Evolutionary conservation across 805 yeast genomes (phyloP), one percentile per base, ranked within the genome.

Genomic region (Candida qinlingensis): DNA sequence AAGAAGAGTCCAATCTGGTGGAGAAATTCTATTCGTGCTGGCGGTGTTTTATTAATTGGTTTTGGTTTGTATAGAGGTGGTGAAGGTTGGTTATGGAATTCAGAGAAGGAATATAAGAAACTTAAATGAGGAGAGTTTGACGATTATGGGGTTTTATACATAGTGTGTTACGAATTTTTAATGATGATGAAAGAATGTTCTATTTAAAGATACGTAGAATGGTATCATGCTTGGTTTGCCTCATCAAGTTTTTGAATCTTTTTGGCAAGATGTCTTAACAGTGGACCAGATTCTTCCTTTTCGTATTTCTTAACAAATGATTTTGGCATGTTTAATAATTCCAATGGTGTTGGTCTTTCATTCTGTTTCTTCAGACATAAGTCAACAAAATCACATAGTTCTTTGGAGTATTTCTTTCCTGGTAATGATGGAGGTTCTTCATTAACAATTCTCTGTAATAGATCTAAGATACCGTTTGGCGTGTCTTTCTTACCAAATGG

Each of bases 391-490:
- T 74, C 73, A 54, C 87, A 77, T 54, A 91, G 70, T 35, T 57
- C 79, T 59, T 48, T 74, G 66, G 56, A 61, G 55, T 52, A 72
- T 26, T 64, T 66, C 33, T 59, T 64, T 7, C 61, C 65, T 0
- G 84, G 76, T 42, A 91, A 72, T 1, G 76, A 71, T 9, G 99
- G 99, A 0, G 97, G 90, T 3, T 82, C 83, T 64, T 94, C 99
- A 60, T 91, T 88, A 27, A 94, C 99, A 39, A 94, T 91, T 58
- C 97, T 72, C 69, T 94, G 98, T 47, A 94, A 67, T 19, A 94
- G 73, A 61, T 94, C 99, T 54, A 94, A 72, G 40, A 94, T 92
- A 1, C 97, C 96, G 59, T 87, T 85, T 3, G 96, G 95, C 7
- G 75, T 70, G 60, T 74, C 76, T 29, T 75, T 76, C 52, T 80